Evolutionary conservation across 768 basidiomycete species (phyloP).

Genomic region (Termitomyces sp.): DNA sequence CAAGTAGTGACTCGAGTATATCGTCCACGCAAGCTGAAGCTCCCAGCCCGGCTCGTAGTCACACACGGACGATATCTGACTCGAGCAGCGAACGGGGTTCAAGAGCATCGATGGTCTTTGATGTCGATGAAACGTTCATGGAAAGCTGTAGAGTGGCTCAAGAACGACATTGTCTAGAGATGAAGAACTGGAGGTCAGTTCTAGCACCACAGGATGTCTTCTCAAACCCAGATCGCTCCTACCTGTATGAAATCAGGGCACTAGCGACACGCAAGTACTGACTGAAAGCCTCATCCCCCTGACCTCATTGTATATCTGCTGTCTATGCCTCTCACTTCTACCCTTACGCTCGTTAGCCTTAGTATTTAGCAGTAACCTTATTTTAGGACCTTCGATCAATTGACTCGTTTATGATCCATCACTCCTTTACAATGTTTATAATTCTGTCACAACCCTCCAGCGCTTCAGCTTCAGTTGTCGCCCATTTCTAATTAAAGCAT

Average conservation of each 20-base stretch:
- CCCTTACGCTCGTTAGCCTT: slow-evolving; percentile 11
- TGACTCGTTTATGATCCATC: slow-evolving; percentile 19
- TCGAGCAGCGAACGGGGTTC: slow-evolving; percentile 78
- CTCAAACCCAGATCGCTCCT: slow-evolving; percentile 50
- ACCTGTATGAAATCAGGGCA: slow-evolving; percentile 77
- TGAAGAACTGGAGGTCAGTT: slow-evolving; percentile 69
- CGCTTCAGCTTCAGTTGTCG: neutral
- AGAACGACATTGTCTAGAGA: slow-evolving; percentile 75
- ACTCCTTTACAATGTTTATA: neutral
- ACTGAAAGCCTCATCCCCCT: slow-evolving; percentile 7
- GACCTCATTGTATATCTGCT: slow-evolving; percentile 7
- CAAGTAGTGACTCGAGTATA: slow-evolving; percentile 17
- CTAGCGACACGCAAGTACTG: slow-evolving; percentile 84
- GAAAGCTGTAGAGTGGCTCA: slow-evolving; percentile 72
- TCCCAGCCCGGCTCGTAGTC: slow-evolving; percentile 58
- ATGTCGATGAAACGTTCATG: slow-evolving; percentile 71
- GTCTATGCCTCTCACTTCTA: slow-evolving; percentile 6
- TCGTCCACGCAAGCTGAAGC: slow-evolving; percentile 29
- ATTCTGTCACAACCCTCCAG: too few relatives aligned
- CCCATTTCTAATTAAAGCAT: neutral
- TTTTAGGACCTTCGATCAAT: slow-evolving; percentile 17
- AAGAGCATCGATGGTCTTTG: slow-evolving; percentile 71
- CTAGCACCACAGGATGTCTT: slow-evolving; percentile 31
- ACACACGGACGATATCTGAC: slow-evolving; percentile 65
- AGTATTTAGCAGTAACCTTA: slow-evolving; percentile 14